phyloP scores from a whole-genome alignment of 2,329 filamentous ascomycete genomes.

The Fusarium sp. region DNA sequence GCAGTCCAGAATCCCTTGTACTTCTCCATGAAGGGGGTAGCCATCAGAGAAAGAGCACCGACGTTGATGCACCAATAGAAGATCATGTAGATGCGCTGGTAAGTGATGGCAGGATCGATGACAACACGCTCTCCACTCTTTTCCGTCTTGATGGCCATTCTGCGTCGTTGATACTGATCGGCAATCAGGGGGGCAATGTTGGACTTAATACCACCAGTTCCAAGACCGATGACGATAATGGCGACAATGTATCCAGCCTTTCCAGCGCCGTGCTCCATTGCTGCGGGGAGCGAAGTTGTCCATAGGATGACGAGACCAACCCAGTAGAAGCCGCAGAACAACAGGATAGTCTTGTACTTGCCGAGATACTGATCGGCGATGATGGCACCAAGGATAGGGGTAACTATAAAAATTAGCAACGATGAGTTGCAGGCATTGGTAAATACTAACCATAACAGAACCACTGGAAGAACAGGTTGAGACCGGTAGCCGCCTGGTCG shows the following conservation, averaged over 20 bases:
- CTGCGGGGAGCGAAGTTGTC: constrained; percentile 57
- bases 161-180: constrained; percentile 70
- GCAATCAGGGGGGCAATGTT: constrained; percentile 70
- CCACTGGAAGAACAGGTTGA: constrained; percentile 67
- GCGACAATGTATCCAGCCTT: constrained; percentile 64
- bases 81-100: constrained; percentile 77
- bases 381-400: constrained; percentile 62
- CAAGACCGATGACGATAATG: constrained; percentile 72
- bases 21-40: constrained; percentile 75
- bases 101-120: constrained; percentile 73
- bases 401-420: constrained; percentile 39
- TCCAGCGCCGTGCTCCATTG: constrained; percentile 52
- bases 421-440: neutral
- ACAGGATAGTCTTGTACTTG: constrained; percentile 70
- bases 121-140: constrained; percentile 68
- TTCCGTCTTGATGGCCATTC: constrained; percentile 61
- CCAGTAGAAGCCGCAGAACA: constrained; percentile 68
- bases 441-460: constrained; percentile 53
- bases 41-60: constrained; percentile 74
- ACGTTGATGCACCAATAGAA: constrained; percentile 81
- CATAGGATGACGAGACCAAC: constrained; percentile 65
- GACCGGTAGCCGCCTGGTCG: constrained; percentile 63
- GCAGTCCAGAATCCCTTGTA: constrained; percentile 76
- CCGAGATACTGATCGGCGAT: constrained; percentile 68
- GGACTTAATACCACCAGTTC: constrained; percentile 76